Evolutionary conservation across 2,329 filamentous ascomycete genomes (phyloP).

Genomic region (Colletotrichum ledebouriae): DNA sequence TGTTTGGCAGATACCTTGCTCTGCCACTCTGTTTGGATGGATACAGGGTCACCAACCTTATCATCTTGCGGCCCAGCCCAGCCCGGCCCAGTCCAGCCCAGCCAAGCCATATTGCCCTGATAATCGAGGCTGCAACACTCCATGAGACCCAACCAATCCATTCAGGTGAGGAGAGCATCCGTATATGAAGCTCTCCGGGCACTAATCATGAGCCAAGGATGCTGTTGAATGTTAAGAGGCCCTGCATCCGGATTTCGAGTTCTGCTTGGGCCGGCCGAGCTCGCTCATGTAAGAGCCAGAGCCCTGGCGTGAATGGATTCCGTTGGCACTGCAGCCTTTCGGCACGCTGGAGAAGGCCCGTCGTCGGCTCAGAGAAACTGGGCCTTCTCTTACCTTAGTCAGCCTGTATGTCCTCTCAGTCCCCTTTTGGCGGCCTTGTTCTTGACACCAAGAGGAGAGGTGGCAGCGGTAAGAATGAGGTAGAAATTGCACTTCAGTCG

Average conservation of each 20-base stretch:
- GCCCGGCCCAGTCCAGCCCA: not conserved
- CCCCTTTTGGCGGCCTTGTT: too few relatives aligned
- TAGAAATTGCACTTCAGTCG: too few relatives aligned
- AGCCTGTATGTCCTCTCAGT: too few relatives aligned
- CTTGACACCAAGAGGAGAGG: too few relatives aligned
- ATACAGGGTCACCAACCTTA: conserved; percentile 2
- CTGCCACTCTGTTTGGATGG: not conserved
- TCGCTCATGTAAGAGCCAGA: too few relatives aligned
- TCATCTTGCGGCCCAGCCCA: conserved; percentile 8
- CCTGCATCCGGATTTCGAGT: not conserved
- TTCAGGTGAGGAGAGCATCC: conserved; percentile 1
- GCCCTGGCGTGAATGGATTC: not conserved
- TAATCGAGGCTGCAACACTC: not conserved
- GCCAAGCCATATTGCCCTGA: conserved; percentile 19
- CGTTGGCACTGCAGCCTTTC: not conserved
- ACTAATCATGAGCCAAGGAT: conserved; percentile 15
- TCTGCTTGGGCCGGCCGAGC: too few relatives aligned
- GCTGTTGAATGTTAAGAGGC: conserved; percentile 1
- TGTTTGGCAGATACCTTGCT: not conserved
- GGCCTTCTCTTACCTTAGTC: too few relatives aligned
- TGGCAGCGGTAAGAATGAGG: too few relatives aligned
- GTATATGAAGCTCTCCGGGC: too few relatives aligned
- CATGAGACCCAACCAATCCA: conserved; percentile 3
- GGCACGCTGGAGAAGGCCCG: not conserved
- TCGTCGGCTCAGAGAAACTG: not conserved